Evolutionary conservation across 2,329 filamentous ascomycete species (phyloP).

Genomic region (Knufia petricola): DNA sequence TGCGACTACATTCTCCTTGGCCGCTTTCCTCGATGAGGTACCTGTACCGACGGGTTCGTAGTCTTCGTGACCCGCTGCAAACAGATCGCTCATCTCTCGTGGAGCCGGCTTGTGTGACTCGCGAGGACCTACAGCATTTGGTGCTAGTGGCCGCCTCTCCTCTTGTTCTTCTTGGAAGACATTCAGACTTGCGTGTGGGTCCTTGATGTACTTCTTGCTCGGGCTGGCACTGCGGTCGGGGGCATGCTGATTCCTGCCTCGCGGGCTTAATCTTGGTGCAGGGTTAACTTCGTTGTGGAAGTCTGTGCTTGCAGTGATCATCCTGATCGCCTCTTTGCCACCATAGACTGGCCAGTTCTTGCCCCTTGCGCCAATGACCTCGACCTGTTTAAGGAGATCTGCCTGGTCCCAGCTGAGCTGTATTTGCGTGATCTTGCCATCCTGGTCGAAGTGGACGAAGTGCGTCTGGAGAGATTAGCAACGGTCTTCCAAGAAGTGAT

Average conservation of each 20-base stretch:
- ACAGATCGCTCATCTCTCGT: conserved; percentile 61
- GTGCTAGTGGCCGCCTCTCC: conserved; percentile 26
- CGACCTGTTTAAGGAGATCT: conserved; percentile 81
- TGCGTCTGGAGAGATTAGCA: conserved; percentile 52
- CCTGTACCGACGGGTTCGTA: conserved; percentile 24
- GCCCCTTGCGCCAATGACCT: conserved; percentile 81
- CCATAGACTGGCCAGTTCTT: conserved; percentile 94
- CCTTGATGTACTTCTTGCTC: conserved; percentile 33
- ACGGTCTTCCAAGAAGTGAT: background rate
- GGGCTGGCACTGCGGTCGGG: conserved; percentile 26
- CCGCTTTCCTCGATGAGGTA: conserved; percentile 21
- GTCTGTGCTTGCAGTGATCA: conserved; percentile 54
- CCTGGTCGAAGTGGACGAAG: conserved; percentile 70
- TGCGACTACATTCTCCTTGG: conserved; percentile 26
- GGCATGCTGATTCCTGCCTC: conserved; percentile 18
- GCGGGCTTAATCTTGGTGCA: conserved; percentile 15
- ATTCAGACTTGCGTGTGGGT: conserved; percentile 33
- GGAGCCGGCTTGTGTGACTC: conserved; percentile 61
- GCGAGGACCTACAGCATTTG: conserved; percentile 55
- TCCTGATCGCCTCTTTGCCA: conserved; percentile 68
- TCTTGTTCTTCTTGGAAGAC: conserved; percentile 16
- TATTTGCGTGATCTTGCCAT: conserved; percentile 74
- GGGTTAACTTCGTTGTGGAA: conserved; percentile 24
- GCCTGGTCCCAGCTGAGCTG: conserved; percentile 94
- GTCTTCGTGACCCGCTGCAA: conserved; percentile 40